A percentile compares a stretch with the other conserved stretches of the same genome.
These are phyloP conservation scores for Eucalyptus pauciflora DNA, from an alignment of 345 rosid genomes.

Conservation along the genomic window DNA sequence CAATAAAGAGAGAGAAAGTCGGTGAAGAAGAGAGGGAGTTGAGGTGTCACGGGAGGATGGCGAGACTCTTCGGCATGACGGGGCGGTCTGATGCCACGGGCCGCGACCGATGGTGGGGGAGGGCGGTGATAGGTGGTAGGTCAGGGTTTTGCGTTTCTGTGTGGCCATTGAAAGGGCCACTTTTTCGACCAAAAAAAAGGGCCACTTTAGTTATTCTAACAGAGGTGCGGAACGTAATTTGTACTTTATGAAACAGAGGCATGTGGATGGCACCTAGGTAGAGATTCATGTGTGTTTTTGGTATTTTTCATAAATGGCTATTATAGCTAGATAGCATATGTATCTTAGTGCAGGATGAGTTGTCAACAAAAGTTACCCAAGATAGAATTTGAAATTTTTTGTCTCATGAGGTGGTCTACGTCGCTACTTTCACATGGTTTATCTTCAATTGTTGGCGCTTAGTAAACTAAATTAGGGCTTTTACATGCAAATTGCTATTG, in stretches of 20 bases:
- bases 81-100: not conserved
- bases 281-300: not conserved
- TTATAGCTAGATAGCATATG: not conserved
- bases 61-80: not conserved
- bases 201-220: not conserved
- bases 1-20: not conserved
- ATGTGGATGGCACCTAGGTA: not conserved
- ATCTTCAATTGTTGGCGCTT: not conserved
- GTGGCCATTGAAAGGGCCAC: not conserved
- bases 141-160: not conserved
- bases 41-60: not conserved
- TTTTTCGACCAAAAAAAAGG: not conserved
- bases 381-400: not conserved
- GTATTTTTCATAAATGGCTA: not conserved
- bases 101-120: not conserved
- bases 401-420: not conserved
- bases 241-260: not conserved
- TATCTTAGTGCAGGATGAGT: not conserved
- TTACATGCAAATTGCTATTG: not conserved
- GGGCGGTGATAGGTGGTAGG: not conserved
- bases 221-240: not conserved
- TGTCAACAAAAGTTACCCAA: not conserved
- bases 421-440: not conserved
- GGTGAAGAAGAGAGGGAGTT: not conserved
- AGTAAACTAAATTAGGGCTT: not conserved